Evolutionary conservation across 1,139 yeast species (phyloP), one percentile per base, ranked within the genome.

Genomic region (Pichia sp.): DNA sequence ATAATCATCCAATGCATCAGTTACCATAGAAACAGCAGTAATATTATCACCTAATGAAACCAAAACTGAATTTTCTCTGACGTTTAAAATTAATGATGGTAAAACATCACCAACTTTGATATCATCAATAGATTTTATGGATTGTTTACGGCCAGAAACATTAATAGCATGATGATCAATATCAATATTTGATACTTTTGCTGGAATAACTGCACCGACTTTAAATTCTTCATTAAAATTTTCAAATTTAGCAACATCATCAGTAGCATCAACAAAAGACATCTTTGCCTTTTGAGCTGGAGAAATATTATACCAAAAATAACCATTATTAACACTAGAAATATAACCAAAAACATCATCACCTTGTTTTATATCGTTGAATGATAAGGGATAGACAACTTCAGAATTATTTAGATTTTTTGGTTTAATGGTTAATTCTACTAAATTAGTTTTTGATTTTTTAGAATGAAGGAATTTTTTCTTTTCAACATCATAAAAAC

Each of bases 1-100:
- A 60, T 79, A 87, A 57, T 87, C 84, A 55, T 83, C 77, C 53
- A 86, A 70, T 16, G 95, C 89, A 63, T 89, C 96, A 4, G 95
- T 82, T 41, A 82, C 73, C 60, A 71, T 81, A 4, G 89, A 78
- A 51, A 80, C 72, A 29, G 87, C 96, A 46, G 73, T 69, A 22
- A 82, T 70, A 39, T 70, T 71, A 30, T 72, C 71, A 23, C 87
- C 86, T 38, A 87, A 65, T 52, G 82, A 86, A 39, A 86, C 82
- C 49, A 85, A 66, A 25, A 86, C 80, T 55, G 73, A 79, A 42
- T 73, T 73, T 22, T 78, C 82, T 49, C 75, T 68, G n/a, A 81
- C 73, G 57, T 77, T 82, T 46, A 82, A 60, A 20, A 87, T 70
- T 57, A 80, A 74, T 9, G 82, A 90, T 2, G 94, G 87, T 42